Percentiles rank a stretch among this genome's conserved stretches.
Evolutionary conservation across 495 filamentous ascomycete genomes (phyloP).

Genomic region (Aspergillus mulundensis): DNA sequence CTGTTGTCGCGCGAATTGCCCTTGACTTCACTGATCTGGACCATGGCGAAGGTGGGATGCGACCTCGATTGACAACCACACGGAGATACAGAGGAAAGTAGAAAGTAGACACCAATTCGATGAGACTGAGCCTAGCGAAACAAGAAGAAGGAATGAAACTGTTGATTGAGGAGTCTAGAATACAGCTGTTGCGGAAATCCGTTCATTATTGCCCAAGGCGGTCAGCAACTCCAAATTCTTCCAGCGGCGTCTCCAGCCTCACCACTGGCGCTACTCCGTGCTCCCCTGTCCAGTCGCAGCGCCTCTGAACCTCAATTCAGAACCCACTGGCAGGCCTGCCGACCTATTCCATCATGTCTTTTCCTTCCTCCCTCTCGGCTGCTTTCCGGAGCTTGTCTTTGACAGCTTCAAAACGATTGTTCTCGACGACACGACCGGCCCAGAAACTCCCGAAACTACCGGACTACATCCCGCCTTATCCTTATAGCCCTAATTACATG

Average conservation of each 20-base stretch:
- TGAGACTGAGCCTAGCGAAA: conserved; percentile 1
- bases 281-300: conserved; percentile 17
- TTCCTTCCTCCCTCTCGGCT: conserved; percentile 36
- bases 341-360: conserved; percentile 28
- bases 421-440: conserved; percentile 36
- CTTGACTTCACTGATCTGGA: conserved; percentile 94
- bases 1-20: conserved; percentile 91
- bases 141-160: conserved; percentile 17
- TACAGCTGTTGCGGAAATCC: conserved; percentile 16
- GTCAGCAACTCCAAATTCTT: conserved; percentile 42
- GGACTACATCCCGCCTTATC: conserved; percentile 66
- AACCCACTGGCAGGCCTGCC: conserved; percentile 33
- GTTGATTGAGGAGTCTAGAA: conserved; percentile 7
- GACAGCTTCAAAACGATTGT: conserved; percentile 37
- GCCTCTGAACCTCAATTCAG: conserved; percentile 6
- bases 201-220: conserved; percentile 30
- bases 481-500: conserved; percentile 68
- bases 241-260: conserved; percentile 8
- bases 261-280: neutral
- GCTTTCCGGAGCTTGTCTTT: conserved; percentile 43
- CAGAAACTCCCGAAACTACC: conserved; percentile 36
- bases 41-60: conserved; percentile 55
- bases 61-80: conserved; percentile 25
- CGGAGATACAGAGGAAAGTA: neutral
- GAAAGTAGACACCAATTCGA: neutral